Conservation (phyloP, 495 filamentous ascomycete genomes). For the Penicillium simplicissimum region DNA sequence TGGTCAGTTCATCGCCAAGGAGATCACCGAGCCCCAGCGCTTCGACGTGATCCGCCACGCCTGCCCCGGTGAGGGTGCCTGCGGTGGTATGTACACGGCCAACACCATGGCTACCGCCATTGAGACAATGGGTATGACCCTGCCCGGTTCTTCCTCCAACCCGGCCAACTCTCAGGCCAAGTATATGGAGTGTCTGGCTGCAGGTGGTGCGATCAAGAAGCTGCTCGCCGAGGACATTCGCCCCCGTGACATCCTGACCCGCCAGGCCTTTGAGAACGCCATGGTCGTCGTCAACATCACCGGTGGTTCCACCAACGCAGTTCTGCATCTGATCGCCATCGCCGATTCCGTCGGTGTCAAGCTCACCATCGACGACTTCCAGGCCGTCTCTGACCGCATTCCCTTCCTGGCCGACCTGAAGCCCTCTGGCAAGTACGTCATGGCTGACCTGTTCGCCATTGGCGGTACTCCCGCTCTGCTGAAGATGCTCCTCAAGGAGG, state of each 20-base stretch:
- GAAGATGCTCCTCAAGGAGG: constrained; percentile 89
- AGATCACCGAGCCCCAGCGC: constrained; percentile 87
- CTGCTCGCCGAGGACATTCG: constrained; percentile 85
- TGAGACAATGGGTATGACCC: constrained; percentile 92
- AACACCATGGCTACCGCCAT: constrained; percentile 99
- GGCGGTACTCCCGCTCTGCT: constrained; percentile 89
- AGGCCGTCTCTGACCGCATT: constrained; percentile 84
- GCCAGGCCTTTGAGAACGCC: constrained; percentile 91
- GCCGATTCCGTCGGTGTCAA: constrained; percentile 92
- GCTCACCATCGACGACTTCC: constrained; percentile 97
- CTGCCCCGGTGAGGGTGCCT: constrained; percentile 90
- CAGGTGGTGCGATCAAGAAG: constrained; percentile 84
- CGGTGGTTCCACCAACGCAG: constrained; percentile 94
- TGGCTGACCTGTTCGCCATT: constrained; percentile 86
- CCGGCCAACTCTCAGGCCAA: constrained; percentile 87
- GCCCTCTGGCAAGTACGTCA: constrained; percentile 95
- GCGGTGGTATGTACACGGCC: constrained; percentile 98
- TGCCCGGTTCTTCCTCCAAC: constrained; percentile 90
- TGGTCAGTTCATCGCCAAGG: constrained; percentile 87
- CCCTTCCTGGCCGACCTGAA: constrained; percentile 96
- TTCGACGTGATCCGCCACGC: constrained; percentile 95
- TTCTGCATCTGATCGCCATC: constrained; percentile 95
- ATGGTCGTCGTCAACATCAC: constrained; percentile 96
- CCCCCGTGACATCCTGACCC: constrained; percentile 86
- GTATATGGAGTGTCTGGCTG: constrained; percentile 77